phyloP scores from a whole-genome alignment of 2,329 filamentous ascomycete species.

The Hypoxylon rubiginosum region DNA sequence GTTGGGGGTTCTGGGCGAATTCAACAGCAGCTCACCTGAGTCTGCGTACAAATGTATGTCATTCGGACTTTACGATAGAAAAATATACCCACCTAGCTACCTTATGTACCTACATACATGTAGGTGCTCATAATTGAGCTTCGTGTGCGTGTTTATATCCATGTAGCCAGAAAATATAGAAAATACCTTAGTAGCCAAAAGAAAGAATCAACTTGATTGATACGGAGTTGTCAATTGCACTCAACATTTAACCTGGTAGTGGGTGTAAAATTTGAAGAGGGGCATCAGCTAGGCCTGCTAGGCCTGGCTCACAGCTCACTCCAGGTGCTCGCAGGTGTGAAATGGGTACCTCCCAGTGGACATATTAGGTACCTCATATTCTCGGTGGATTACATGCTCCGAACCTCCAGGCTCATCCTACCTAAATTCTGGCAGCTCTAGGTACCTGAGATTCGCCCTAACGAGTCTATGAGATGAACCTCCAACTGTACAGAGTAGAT shows the following conservation, averaged over 20 bases:
- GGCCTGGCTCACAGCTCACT: background rate
- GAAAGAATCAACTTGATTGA: background rate
- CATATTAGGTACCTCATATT: constrained; percentile 1
- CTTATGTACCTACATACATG: too few relatives aligned
- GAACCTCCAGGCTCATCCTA: constrained; percentile 2
- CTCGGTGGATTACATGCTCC: constrained; percentile 13
- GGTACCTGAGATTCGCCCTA: background rate
- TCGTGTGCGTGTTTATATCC: background rate
- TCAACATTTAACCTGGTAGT: background rate
- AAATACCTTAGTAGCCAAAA: too few relatives aligned
- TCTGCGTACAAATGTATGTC: background rate
- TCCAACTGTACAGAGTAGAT: background rate
- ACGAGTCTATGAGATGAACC: background rate
- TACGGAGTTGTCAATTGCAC: background rate
- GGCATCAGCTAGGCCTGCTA: constrained; percentile 13
- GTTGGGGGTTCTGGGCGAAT: constrained; percentile 19
- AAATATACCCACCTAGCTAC: background rate
- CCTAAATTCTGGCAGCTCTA: too few relatives aligned
- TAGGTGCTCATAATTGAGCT: background rate
- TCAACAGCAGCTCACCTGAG: constrained; percentile 7
- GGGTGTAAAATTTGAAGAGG: background rate
- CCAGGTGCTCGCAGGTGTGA: too few relatives aligned
- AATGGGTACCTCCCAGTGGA: background rate
- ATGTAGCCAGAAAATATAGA: too few relatives aligned
- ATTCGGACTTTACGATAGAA: background rate